phyloP scores from a whole-genome alignment of 108 stramenopile species.

The Nannochloropsis gaditana region DNA sequence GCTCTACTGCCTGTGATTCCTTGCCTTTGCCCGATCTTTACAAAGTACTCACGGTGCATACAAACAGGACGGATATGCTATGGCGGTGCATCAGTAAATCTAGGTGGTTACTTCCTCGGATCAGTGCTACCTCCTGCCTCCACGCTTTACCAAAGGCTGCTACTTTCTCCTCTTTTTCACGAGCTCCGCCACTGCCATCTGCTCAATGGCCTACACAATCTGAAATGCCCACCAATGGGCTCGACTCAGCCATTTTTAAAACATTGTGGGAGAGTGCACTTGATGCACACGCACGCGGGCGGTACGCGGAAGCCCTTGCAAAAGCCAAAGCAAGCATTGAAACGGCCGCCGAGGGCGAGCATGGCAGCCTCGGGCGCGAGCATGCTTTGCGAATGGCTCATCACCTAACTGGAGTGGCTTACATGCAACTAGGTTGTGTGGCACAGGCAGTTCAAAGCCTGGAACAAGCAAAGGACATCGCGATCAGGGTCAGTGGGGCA shows the following conservation, averaged over 20 bases:
- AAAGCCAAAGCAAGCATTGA: neutral
- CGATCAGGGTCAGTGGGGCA: neutral
- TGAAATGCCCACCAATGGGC: neutral
- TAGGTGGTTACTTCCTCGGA: neutral
- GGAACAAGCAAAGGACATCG: neutral
- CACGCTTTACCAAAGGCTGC: neutral
- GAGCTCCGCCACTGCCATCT: neutral
- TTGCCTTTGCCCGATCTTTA: no score
- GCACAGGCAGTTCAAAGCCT: neutral
- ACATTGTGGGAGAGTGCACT: slow-evolving; percentile 17
- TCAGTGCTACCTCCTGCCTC: neutral
- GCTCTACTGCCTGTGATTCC: no score
- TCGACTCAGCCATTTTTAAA: neutral
- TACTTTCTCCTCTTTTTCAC: slow-evolving; percentile 7
- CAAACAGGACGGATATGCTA: no score
- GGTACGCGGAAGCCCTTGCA: neutral
- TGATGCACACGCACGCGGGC: neutral
- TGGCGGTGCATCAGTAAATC: no score
- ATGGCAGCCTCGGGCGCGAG: neutral
- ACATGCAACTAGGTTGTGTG: neutral
- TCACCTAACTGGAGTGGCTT: neutral
- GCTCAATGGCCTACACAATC: neutral
- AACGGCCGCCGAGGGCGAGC: slow-evolving; percentile 2
- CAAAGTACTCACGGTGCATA: no score
- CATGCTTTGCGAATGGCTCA: slow-evolving; percentile 10